These are phyloP conservation scores for Glaciozyma martinii DNA, from an alignment of 768 basidiomycete species.

Conservation along the genomic window DNA sequence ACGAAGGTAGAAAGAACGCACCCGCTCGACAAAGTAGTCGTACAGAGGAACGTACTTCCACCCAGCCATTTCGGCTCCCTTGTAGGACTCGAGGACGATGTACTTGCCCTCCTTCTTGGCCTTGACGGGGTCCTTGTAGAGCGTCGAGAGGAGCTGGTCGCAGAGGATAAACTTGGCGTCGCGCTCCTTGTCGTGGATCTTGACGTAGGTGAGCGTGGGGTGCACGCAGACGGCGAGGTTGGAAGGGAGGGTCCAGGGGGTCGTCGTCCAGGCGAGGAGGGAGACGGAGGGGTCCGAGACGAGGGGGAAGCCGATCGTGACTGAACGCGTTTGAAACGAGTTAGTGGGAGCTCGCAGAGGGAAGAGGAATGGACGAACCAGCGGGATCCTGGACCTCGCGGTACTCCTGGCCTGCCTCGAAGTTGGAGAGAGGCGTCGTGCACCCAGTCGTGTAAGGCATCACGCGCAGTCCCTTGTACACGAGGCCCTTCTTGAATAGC, in stretches of 20 bases:
- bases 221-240: slow-evolving; percentile 93
- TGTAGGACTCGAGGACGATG: slow-evolving; percentile 59
- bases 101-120: slow-evolving; percentile 77
- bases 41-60: slow-evolving; percentile 93
- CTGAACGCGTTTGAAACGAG: slow-evolving; percentile 41
- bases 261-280: slow-evolving; percentile 95
- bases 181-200: slow-evolving; percentile 82
- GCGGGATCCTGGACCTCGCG: slow-evolving; percentile 90
- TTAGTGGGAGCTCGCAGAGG: neutral
- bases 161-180: slow-evolving; percentile 84
- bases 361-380: slow-evolving; percentile 44
- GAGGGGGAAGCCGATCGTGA: slow-evolving; percentile 85
- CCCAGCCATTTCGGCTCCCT: slow-evolving; percentile 85
- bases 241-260: slow-evolving; percentile 95
- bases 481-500: slow-evolving; percentile 82
- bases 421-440: slow-evolving; percentile 93
- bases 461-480: slow-evolving; percentile 78
- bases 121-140: slow-evolving; percentile 96
- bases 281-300: slow-evolving; percentile 86
- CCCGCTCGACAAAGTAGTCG: slow-evolving; percentile 92
- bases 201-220: slow-evolving; percentile 91
- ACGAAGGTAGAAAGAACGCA: slow-evolving; percentile 39
- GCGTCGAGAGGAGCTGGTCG: slow-evolving; percentile 70
- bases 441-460: slow-evolving; percentile 98
- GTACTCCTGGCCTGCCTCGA: slow-evolving; percentile 88